Percentiles rank a stretch among this genome's conserved stretches.
phyloP scores from a whole-genome alignment of 2,329 filamentous ascomycete species.

The Exophiala dermatitidis region DNA sequence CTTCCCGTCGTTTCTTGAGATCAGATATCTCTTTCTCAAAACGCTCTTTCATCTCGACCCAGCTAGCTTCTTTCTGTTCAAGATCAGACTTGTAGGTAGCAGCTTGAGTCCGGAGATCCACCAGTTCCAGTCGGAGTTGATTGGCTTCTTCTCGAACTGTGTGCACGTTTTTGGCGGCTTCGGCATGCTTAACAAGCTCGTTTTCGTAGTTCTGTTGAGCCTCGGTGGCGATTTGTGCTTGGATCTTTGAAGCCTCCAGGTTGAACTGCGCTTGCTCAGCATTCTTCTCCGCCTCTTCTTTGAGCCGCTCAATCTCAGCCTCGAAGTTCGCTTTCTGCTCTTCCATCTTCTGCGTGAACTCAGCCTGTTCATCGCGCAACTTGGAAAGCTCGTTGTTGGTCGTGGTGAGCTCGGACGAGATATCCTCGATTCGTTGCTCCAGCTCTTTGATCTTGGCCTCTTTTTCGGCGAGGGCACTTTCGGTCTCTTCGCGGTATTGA shows the following conservation, averaged over 20 bases:
- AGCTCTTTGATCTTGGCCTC: conserved; percentile 73
- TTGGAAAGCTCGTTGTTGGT: conserved; percentile 76
- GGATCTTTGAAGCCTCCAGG: conserved; percentile 83
- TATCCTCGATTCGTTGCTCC: conserved; percentile 73
- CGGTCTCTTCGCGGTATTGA: conserved; percentile 80
- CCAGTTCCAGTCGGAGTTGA: conserved; percentile 69
- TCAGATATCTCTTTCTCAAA: conserved; percentile 80
- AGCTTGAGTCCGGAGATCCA: conserved; percentile 68
- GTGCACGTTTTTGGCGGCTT: conserved; percentile 82
- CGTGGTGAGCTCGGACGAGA: conserved; percentile 70
- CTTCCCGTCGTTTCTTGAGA: conserved; percentile 69
- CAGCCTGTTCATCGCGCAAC: conserved; percentile 71
- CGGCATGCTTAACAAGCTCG: conserved; percentile 89
- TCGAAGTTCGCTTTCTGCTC: conserved; percentile 77
- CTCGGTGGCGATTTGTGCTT: conserved; percentile 86
- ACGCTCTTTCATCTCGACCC: conserved; percentile 71
- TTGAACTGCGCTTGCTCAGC: conserved; percentile 74
- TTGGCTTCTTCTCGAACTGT: conserved; percentile 73
- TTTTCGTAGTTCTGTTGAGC: conserved; percentile 94
- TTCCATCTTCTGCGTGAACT: conserved; percentile 61
- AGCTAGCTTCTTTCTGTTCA: conserved; percentile 74
- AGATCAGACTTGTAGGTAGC: conserved; percentile 77
- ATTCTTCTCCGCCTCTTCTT: conserved; percentile 75
- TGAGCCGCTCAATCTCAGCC: conserved; percentile 70
- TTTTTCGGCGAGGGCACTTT: conserved; percentile 66